phyloP scores from a whole-genome alignment of 371 early-diverging fungal genomes.

The Synchytrium microbalum region DNA sequence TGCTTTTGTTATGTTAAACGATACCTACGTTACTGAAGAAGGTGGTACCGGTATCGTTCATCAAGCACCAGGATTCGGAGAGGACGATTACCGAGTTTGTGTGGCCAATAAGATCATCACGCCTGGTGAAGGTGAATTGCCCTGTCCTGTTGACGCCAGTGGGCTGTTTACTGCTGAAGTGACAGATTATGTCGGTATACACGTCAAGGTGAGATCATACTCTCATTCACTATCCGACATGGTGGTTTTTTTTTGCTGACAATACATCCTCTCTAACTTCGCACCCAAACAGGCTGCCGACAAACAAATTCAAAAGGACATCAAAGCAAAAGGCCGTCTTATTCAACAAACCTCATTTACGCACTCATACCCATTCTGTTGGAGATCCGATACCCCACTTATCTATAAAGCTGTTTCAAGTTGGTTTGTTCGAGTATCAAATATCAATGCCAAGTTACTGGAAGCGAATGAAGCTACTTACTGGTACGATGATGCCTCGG shows the following conservation, averaged over 20 bases:
- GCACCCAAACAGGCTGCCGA: conserved; percentile 94
- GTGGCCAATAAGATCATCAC: conserved; percentile 73
- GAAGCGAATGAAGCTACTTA: conserved; percentile 84
- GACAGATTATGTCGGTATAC: conserved; percentile 76
- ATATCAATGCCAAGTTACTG: conserved; percentile 78
- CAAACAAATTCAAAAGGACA: conserved; percentile 87
- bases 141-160: conserved; percentile 93
- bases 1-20: conserved; percentile 85
- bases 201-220: conserved; percentile 64
- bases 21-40: conserved; percentile 91
- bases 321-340: conserved; percentile 78
- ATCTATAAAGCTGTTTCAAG: conserved; percentile 98
- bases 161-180: conserved; percentile 85
- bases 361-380: conserved; percentile 71
- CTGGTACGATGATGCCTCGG: no score
- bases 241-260: no score
- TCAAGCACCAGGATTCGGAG: conserved; percentile 99
- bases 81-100: conserved; percentile 99
- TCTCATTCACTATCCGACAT: no score
- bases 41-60: conserved; percentile 99
- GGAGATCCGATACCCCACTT: conserved; percentile 97
- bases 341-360: conserved; percentile 77
- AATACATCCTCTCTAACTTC: no score
- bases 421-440: conserved; percentile 97
- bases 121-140: conserved; percentile 78